Evolutionary conservation across 2,329 filamentous ascomycete genomes (phyloP).

Genomic region (Dothideomycetes sp.): DNA sequence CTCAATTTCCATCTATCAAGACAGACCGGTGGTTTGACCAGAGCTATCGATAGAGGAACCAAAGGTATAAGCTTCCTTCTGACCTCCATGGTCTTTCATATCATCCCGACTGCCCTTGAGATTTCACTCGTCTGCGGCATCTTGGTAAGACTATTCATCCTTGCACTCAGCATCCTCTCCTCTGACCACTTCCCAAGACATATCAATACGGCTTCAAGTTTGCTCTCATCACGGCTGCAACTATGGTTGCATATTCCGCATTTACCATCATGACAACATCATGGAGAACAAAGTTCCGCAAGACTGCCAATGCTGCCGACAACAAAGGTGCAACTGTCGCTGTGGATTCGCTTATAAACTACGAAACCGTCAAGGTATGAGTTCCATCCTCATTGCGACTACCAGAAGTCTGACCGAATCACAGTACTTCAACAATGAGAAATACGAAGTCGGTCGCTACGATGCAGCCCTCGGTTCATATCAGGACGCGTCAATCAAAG

Average conservation of each 20-base stretch:
- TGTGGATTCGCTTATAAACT: constrained; percentile 95
- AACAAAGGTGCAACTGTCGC: constrained; percentile 92
- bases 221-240: constrained; percentile 77
- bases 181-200: constrained; percentile 42
- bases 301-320: constrained; percentile 90
- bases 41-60: constrained; percentile 91
- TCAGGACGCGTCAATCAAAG: constrained; percentile 91
- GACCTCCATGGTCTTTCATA: constrained; percentile 97
- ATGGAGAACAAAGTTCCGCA: constrained; percentile 93
- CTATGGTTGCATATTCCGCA: constrained; percentile 90
- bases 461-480: constrained; percentile 79
- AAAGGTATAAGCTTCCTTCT: constrained; percentile 97
- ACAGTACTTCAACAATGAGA: constrained; percentile 93
- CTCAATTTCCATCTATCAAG: constrained; percentile 88
- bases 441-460: constrained; percentile 84
- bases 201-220: constrained; percentile 92
- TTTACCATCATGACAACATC: constrained; percentile 96
- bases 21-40: constrained; percentile 87
- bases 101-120: constrained; percentile 85
- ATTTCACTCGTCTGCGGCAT: constrained; percentile 95
- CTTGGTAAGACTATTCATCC: constrained; percentile 40
- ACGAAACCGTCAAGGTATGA: constrained; percentile 77
- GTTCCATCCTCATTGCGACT: too few species aligned
- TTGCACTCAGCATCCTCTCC: not conserved
- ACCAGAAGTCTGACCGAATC: too few species aligned